These are phyloP conservation scores for Volvariella volvacea DNA, from an alignment of 1,284 basidiomycete species.

Conservation along the genomic window DNA sequence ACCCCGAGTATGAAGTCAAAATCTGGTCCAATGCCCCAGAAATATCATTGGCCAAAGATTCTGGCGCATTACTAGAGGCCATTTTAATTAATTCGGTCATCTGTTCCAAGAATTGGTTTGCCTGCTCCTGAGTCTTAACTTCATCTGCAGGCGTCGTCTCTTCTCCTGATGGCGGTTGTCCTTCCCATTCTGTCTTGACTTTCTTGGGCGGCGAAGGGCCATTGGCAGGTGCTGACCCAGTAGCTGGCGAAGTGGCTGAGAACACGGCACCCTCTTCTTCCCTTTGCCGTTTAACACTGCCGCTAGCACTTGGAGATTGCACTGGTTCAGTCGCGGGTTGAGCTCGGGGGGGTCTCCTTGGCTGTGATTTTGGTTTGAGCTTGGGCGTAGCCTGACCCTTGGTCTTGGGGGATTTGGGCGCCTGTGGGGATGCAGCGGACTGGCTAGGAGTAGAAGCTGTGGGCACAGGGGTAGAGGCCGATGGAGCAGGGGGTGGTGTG, in stretches of 20 bases:
- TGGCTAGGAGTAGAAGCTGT: slow-evolving; percentile 12
- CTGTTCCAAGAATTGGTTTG: slow-evolving; percentile 51
- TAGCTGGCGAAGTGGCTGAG: background rate
- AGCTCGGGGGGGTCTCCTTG: slow-evolving; percentile 19
- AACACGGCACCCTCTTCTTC: slow-evolving; percentile 45
- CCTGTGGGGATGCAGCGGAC: slow-evolving; percentile 36
- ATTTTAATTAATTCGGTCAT: slow-evolving; percentile 54
- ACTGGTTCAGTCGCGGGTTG: slow-evolving; percentile 22
- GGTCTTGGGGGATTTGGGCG: slow-evolving; percentile 47
- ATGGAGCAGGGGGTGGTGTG: slow-evolving; percentile 33
- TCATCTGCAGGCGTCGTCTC: slow-evolving; percentile 46
- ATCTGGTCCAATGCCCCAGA: slow-evolving; percentile 56
- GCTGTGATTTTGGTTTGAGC: slow-evolving; percentile 27
- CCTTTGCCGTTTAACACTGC: slow-evolving; percentile 46
- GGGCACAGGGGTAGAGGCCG: slow-evolving; percentile 41
- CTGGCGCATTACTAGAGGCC: slow-evolving; percentile 36
- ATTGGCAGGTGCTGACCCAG: background rate
- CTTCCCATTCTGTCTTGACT: slow-evolving; percentile 63
- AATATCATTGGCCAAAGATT: slow-evolving; percentile 42
- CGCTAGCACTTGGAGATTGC: slow-evolving; percentile 24
- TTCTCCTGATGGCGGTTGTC: slow-evolving; percentile 37
- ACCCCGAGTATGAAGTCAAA: slow-evolving; percentile 33
- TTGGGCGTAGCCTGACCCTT: slow-evolving; percentile 40
- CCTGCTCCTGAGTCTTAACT: slow-evolving; percentile 61
- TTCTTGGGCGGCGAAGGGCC: slow-evolving; percentile 57